Evolutionary conservation across 179 eudicot species (phyloP).

Genomic region (Carnegiea gigantea): DNA sequence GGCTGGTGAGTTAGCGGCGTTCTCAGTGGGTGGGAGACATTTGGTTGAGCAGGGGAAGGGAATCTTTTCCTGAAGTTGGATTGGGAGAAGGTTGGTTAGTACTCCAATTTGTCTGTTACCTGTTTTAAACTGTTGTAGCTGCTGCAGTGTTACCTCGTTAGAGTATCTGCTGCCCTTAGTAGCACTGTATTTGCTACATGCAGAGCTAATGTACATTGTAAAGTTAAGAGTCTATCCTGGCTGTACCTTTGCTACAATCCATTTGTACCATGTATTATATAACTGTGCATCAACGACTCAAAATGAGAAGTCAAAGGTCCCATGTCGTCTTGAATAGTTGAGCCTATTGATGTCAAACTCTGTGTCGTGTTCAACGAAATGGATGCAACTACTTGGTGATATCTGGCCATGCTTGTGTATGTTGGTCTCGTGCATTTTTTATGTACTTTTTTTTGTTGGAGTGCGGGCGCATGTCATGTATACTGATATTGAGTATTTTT

Average conservation of each 20-base stretch:
- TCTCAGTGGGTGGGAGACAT: background rate
- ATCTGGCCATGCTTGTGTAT: constrained; percentile 12
- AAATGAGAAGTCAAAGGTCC: background rate
- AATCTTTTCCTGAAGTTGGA: background rate
- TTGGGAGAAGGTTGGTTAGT: background rate
- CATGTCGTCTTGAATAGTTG: background rate
- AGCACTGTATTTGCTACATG: background rate
- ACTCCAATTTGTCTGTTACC: background rate
- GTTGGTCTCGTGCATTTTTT: background rate
- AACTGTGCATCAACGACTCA: background rate
- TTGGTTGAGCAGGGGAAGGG: background rate
- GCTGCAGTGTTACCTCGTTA: background rate
- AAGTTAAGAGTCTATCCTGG: too few relatives aligned
- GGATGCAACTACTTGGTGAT: background rate
- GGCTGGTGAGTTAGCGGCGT: background rate
- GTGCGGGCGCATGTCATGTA: background rate
- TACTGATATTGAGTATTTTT: constrained; percentile 31
- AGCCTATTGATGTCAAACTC: background rate
- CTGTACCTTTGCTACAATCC: background rate
- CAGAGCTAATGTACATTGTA: too few relatives aligned
- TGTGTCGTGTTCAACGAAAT: background rate
- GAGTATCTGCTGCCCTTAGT: background rate
- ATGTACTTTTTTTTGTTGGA: too few relatives aligned
- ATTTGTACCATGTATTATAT: background rate
- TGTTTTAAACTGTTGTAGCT: background rate